A percentile compares a stretch with the other conserved stretches of the same genome.
phyloP scores from a whole-genome alignment of 768 basidiomycete genomes.

The Boletus pseudo-olivaceus region DNA sequence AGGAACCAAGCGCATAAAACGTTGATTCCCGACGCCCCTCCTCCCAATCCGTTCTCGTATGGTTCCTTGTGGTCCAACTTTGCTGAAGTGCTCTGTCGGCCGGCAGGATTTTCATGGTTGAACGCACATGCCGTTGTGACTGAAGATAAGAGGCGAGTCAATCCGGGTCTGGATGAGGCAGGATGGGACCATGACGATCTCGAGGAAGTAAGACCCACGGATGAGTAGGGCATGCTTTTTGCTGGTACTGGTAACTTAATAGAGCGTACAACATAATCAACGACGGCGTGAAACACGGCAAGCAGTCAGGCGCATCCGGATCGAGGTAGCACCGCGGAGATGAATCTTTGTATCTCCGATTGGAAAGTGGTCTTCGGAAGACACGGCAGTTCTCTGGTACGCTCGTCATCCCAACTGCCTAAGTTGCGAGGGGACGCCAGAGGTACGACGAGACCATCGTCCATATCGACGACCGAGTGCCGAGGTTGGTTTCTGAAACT shows the following conservation, averaged over 20 bases:
- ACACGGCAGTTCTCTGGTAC: constrained; percentile 29
- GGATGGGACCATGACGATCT: constrained; percentile 26
- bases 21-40: constrained; percentile 58
- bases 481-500: constrained; percentile 6
- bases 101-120: constrained; percentile 78
- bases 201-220: constrained; percentile 13
- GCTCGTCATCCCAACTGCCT: constrained; percentile 11
- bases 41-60: constrained; percentile 86
- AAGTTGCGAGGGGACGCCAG: constrained; percentile 12
- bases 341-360: constrained; percentile 24
- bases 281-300: constrained; percentile 4
- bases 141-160: constrained; percentile 70
- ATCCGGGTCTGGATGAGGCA: constrained; percentile 55
- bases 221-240: constrained; percentile 5
- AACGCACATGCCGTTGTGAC: constrained; percentile 56
- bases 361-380: constrained; percentile 17
- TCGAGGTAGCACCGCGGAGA: constrained; percentile 13
- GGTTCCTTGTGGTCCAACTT: constrained; percentile 74
- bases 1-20: constrained; percentile 80
- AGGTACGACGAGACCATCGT: constrained; percentile 17
- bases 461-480: constrained; percentile 7
- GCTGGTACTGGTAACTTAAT: not conserved
- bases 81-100: constrained; percentile 73
- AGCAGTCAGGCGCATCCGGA: not conserved
- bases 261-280: not conserved